Percentiles rank a stretch among this genome's conserved stretches.
phyloP scores from a whole-genome alignment of 192 early-diverging fungal genomes.

The Coemansia sp. region DNA sequence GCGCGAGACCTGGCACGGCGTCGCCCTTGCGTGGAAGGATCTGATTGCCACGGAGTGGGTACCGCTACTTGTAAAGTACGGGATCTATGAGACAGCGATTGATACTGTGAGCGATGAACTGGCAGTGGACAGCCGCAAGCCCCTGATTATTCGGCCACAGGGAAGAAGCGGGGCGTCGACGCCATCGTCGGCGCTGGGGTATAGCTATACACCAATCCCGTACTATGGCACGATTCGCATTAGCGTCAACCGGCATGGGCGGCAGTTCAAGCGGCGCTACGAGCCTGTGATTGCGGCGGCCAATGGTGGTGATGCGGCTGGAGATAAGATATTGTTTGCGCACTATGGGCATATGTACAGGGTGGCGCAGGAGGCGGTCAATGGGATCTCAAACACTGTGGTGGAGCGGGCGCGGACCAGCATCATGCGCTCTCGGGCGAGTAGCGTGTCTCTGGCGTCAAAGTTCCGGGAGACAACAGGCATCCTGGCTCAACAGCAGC shows the following conservation, averaged over 20 bases:
- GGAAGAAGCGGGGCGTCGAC: slow-evolving; percentile 15
- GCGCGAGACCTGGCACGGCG: slow-evolving; percentile 67
- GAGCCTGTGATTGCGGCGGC: slow-evolving; percentile 11
- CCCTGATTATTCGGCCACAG: slow-evolving; percentile 34
- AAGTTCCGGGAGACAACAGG: slow-evolving; percentile 23
- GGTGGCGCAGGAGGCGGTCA: slow-evolving; percentile 26
- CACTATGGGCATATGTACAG: slow-evolving; percentile 41
- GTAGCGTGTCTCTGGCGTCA: slow-evolving; percentile 41
- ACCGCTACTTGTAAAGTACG: slow-evolving; percentile 55
- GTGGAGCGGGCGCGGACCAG: slow-evolving; percentile 43
- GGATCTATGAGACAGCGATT: slow-evolving; percentile 54
- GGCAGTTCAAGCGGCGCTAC: slow-evolving; percentile 18
- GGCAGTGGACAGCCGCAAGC: neutral
- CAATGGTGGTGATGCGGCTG: slow-evolving; percentile 8
- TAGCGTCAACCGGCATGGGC: slow-evolving; percentile 37
- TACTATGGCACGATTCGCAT: slow-evolving; percentile 64
- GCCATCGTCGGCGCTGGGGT: slow-evolving; percentile 11
- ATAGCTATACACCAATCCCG: slow-evolving; percentile 49
- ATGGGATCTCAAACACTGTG: slow-evolving; percentile 21
- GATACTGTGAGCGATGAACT: slow-evolving; percentile 6
- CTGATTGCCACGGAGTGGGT: slow-evolving; percentile 60
- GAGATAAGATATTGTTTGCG: slow-evolving; percentile 44
- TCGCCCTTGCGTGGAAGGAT: slow-evolving; percentile 48
- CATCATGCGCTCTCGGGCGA: slow-evolving; percentile 47
- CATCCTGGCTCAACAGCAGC: slow-evolving; percentile 6